Conservation (phyloP, 2,329 filamentous ascomycete genomes). For the Aspergillus costaricaensis region DNA sequence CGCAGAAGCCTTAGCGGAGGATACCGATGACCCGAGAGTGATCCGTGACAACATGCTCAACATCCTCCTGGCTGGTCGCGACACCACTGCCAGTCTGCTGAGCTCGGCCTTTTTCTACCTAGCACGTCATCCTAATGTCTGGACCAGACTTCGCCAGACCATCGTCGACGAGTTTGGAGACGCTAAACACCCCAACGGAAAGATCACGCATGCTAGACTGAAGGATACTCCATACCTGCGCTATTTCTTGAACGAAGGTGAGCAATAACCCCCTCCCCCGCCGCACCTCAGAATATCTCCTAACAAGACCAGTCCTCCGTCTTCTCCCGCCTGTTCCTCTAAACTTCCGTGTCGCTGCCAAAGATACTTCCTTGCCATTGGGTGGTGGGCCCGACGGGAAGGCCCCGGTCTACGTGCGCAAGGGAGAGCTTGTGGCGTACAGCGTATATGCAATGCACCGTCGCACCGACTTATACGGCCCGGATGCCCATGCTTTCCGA, state of each 20-base stretch:
- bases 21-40: slow-evolving; percentile 48
- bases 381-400: slow-evolving; percentile 63
- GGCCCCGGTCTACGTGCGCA: slow-evolving; percentile 64
- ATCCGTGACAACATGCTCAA: slow-evolving; percentile 54
- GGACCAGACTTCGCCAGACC: slow-evolving; percentile 38
- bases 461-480: slow-evolving; percentile 52
- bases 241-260: slow-evolving; percentile 43
- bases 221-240: slow-evolving; percentile 45
- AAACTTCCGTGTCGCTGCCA: slow-evolving; percentile 46
- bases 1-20: slow-evolving; percentile 50
- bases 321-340: slow-evolving; percentile 49
- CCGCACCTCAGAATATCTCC: neutral
- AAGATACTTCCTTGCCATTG: slow-evolving; percentile 46
- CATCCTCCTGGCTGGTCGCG: slow-evolving; percentile 55
- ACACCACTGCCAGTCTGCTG: slow-evolving; percentile 53
- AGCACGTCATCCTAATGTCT: slow-evolving; percentile 42
- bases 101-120: slow-evolving; percentile 52
- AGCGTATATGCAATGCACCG: slow-evolving; percentile 73
- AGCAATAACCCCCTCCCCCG: neutral
- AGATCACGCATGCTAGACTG: slow-evolving; percentile 48
- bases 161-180: slow-evolving; percentile 47
- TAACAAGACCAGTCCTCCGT: slow-evolving; percentile 37
- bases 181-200: slow-evolving; percentile 32
- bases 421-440: slow-evolving; percentile 67
- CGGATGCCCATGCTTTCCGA: slow-evolving; percentile 48